A percentile compares a stretch with the other conserved stretches of the same genome.
Conservation (phyloP, 371 early-diverging fungal species). For the Circinella minor region DNA sequence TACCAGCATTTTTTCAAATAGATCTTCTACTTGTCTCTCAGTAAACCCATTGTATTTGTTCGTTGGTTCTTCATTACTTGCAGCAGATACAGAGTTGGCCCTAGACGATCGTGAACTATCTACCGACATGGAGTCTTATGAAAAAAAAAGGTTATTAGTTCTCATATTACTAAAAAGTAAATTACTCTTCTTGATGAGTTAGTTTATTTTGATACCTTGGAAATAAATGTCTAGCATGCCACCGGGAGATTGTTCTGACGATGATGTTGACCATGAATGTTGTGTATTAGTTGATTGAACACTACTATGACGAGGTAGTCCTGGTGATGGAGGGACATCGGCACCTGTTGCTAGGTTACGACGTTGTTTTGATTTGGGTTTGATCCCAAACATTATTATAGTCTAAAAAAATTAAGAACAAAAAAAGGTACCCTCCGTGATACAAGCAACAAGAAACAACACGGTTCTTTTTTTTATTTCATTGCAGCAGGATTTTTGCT, state of each 20-base stretch:
- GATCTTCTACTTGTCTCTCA: constrained; percentile 43
- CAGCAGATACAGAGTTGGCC: neutral
- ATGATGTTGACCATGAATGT: constrained; percentile 11
- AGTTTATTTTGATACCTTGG: constrained; percentile 2
- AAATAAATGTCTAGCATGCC: constrained; percentile 29
- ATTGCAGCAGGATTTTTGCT: too few relatives aligned
- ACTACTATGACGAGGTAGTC: constrained; percentile 11
- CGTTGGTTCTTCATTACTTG: constrained; percentile 6
- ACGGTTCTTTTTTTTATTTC: too few relatives aligned
- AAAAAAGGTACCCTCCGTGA: neutral
- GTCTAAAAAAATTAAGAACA: neutral
- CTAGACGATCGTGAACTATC: constrained; percentile 22
- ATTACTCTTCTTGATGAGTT: neutral
- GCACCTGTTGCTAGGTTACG: constrained; percentile 18
- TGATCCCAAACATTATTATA: constrained; percentile 31
- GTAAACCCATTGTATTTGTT: constrained; percentile 19
- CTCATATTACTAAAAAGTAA: constrained; percentile 10
- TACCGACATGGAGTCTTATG: constrained; percentile 1
- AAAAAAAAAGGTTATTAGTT: neutral
- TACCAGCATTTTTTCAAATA: constrained; percentile 60
- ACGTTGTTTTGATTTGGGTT: constrained; percentile 32
- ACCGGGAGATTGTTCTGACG: constrained; percentile 4
- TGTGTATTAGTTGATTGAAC: constrained; percentile 8
- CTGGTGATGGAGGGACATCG: constrained; percentile 18
- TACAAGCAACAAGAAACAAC: too few relatives aligned